These are phyloP conservation scores for Colletotrichum filicis DNA, from an alignment of 2,329 filamentous ascomycete species.

Conservation along the genomic window DNA sequence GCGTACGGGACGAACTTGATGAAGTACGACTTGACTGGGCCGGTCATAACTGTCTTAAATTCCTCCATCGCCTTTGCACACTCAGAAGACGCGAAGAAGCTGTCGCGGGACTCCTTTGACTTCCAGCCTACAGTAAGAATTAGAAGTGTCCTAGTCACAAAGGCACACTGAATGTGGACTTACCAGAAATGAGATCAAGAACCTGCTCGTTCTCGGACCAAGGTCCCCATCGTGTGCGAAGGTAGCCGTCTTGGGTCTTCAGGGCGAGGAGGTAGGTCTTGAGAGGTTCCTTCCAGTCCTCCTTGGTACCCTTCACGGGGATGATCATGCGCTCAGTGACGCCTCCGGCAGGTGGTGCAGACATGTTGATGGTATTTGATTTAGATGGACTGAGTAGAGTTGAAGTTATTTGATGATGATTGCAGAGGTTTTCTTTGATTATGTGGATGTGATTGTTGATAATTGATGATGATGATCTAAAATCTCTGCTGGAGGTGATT, in stretches of 20 bases:
- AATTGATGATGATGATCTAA: background rate
- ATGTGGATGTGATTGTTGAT: background rate
- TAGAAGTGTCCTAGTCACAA: background rate
- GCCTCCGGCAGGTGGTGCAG: slow-evolving; percentile 3
- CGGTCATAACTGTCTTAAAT: slow-evolving; percentile 15
- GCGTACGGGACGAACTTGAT: slow-evolving; percentile 30
- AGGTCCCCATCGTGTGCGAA: slow-evolving; percentile 29
- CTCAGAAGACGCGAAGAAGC: slow-evolving; percentile 21
- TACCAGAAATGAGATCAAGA: slow-evolving; percentile 29
- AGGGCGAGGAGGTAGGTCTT: slow-evolving; percentile 27
- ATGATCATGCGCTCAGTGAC: slow-evolving; percentile 30
- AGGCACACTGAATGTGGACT: background rate
- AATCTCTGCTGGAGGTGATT: background rate
- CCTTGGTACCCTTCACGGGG: slow-evolving; percentile 20
- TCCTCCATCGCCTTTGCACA: slow-evolving; percentile 1
- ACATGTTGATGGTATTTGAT: background rate
- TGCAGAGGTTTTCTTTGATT: background rate
- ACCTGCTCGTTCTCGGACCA: slow-evolving; percentile 28
- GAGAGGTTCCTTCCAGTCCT: slow-evolving; percentile 28
- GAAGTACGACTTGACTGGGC: slow-evolving; percentile 19
- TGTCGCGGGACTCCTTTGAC: slow-evolving; percentile 19
- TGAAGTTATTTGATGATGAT: background rate
- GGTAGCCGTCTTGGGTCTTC: slow-evolving; percentile 26
- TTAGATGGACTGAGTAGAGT: background rate
- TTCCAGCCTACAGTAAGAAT: slow-evolving; percentile 20